A percentile compares a stretch with the other conserved stretches of the same genome.
These are phyloP conservation scores for Psilocybe mexicana DNA, from an alignment of 1,284 basidiomycete species.

Conservation along the genomic window DNA sequence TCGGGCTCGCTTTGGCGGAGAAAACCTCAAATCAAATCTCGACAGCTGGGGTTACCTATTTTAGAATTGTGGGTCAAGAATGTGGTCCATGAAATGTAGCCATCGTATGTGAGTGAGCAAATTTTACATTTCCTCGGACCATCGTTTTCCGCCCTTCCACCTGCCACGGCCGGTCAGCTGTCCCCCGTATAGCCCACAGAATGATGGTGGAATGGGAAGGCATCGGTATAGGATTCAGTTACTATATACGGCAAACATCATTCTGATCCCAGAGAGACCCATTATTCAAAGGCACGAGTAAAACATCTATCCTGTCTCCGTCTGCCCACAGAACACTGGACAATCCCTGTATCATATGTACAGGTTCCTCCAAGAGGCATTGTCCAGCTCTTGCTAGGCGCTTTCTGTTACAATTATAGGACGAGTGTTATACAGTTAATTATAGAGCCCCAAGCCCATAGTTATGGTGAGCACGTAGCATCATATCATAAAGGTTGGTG, in stretches of 20 bases:
- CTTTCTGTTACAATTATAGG: not conserved
- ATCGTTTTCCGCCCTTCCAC: not conserved
- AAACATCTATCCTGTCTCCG: not conserved
- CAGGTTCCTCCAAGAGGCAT: too few species aligned
- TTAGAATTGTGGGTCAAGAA: not conserved
- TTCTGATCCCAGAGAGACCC: not conserved
- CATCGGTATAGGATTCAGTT: not conserved
- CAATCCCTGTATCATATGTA: too few species aligned
- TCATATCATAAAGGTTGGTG: not conserved
- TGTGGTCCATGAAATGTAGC: not conserved
- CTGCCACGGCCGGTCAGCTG: not conserved
- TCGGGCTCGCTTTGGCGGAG: not conserved
- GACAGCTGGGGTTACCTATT: not conserved
- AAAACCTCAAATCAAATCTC: not conserved
- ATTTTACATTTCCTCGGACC: not conserved
- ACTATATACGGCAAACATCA: not conserved
- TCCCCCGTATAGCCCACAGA: not conserved
- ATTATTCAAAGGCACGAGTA: not conserved
- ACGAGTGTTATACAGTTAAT: not conserved
- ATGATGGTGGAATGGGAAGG: not conserved
- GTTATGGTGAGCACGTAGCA: not conserved
- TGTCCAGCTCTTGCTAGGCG: not conserved
- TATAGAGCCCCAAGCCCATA: not conserved
- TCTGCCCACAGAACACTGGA: too few species aligned
- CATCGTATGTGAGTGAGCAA: not conserved